Percentiles rank a stretch among this genome's conserved stretches.
Conservation (phyloP, 106 monocot species). For the Posidonia australis region DNA sequence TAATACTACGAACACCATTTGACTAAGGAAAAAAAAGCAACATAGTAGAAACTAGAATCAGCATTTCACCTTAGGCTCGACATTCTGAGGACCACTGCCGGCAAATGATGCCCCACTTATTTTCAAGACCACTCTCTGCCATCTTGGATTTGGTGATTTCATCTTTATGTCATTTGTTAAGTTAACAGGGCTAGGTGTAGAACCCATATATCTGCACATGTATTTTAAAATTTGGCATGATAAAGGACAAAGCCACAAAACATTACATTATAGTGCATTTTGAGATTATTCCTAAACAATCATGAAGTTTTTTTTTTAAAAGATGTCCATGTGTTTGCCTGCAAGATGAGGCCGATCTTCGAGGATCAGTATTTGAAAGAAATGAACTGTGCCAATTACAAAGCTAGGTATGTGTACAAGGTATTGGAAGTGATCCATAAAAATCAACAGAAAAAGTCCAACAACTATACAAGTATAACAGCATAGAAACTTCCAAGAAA, state of each 20-base stretch:
- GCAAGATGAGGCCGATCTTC: no score
- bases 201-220: conserved; percentile 36
- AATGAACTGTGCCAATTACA: no score
- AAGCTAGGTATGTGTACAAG: no score
- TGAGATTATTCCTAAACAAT: no score
- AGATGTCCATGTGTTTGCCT: no score
- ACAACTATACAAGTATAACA: no score
- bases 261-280: neutral
- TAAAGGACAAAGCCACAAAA: conserved; percentile 7
- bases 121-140: conserved; percentile 89
- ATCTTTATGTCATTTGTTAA: conserved; percentile 38
- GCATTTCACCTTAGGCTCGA: conserved; percentile 70
- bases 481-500: no score
- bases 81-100: conserved; percentile 65
- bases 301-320: no score
- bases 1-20: neutral
- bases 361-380: no score
- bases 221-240: neutral
- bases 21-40: neutral
- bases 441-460: no score
- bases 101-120: conserved; percentile 64
- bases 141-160: conserved; percentile 61
- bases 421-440: no score
- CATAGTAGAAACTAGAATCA: neutral
- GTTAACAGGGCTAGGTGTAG: conserved; percentile 25